Percentiles rank a stretch among this genome's conserved stretches.
These are phyloP conservation scores for Hydrangea macrophylla DNA, from an alignment of 148 eudicot genomes.

Conservation along the genomic window DNA sequence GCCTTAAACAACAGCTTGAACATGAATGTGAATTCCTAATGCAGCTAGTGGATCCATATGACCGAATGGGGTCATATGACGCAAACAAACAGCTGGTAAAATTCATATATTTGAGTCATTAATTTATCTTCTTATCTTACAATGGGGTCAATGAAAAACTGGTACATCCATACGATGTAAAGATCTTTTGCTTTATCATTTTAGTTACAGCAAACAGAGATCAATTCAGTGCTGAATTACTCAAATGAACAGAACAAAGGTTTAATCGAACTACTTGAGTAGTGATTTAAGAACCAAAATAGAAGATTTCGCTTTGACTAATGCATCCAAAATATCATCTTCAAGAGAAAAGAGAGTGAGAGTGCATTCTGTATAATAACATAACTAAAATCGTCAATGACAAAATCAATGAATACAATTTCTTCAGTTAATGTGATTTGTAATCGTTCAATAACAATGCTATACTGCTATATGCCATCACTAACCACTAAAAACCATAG, in stretches of 20 bases:
- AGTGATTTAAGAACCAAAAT: background rate
- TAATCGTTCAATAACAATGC: background rate
- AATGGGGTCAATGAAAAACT: background rate
- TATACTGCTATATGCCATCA: background rate
- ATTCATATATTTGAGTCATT: background rate
- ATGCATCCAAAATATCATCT: background rate
- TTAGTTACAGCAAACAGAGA: background rate
- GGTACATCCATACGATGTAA: background rate
- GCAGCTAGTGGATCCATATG: background rate
- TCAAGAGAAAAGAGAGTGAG: background rate
- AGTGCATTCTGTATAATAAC: no score
- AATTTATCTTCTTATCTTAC: background rate
- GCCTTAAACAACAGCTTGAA: background rate
- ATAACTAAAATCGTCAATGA: no score
- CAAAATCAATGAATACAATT: background rate
- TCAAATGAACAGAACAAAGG: no score
- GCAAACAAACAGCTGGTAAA: background rate
- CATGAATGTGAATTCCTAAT: background rate
- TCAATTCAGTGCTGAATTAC: background rate
- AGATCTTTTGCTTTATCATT: background rate
- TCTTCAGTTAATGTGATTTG: background rate
- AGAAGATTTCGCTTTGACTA: background rate
- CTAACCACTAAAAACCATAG: background rate
- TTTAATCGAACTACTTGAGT: no score
- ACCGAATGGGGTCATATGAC: no score